Percentiles rank a stretch among this genome's conserved stretches.
Conservation (phyloP, 805 yeast species). For the Starmerella asiatica region DNA sequence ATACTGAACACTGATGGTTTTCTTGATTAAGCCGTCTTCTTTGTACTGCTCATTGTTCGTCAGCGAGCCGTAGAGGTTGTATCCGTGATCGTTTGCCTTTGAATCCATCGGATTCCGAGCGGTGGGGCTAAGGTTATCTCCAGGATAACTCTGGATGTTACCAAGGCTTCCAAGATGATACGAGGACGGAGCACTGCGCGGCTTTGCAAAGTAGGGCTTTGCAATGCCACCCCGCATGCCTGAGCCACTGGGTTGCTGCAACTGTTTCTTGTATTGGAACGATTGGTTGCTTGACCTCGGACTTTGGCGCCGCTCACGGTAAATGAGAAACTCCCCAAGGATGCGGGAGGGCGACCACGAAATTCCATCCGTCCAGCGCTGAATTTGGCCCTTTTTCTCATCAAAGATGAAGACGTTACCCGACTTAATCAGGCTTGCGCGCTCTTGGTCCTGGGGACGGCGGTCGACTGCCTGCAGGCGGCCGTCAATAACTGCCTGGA, state of each 20-base stretch:
- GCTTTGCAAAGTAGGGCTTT: not conserved
- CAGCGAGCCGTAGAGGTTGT: conserved; percentile 39
- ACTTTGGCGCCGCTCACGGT: conserved; percentile 50
- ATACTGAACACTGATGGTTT: conserved; percentile 48
- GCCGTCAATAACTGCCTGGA: conserved; percentile 64
- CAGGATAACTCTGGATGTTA: not conserved
- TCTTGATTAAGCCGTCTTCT: conserved; percentile 64
- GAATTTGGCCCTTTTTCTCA: conserved; percentile 70
- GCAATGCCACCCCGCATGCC: not conserved
- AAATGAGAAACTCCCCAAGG: conserved; percentile 69
- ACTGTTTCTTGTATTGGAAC: not conserved
- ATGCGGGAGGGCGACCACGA: conserved; percentile 89
- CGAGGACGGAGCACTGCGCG: not conserved
- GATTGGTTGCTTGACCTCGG: too few species aligned
- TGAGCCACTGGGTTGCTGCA: too few species aligned
- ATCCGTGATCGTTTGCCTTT: conserved; percentile 5
- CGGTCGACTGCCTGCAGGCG: conserved; percentile 50
- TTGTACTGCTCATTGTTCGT: conserved; percentile 51
- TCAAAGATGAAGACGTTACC: conserved; percentile 78
- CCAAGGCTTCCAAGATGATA: not conserved
- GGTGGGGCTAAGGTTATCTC: not conserved
- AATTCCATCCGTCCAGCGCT: conserved; percentile 94
- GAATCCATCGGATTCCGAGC: not conserved
- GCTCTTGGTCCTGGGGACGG: conserved; percentile 71
- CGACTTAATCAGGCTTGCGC: conserved; percentile 48